Conservation (phyloP, 2,329 filamentous ascomycete species). For the Lachnellula occidentalis region DNA sequence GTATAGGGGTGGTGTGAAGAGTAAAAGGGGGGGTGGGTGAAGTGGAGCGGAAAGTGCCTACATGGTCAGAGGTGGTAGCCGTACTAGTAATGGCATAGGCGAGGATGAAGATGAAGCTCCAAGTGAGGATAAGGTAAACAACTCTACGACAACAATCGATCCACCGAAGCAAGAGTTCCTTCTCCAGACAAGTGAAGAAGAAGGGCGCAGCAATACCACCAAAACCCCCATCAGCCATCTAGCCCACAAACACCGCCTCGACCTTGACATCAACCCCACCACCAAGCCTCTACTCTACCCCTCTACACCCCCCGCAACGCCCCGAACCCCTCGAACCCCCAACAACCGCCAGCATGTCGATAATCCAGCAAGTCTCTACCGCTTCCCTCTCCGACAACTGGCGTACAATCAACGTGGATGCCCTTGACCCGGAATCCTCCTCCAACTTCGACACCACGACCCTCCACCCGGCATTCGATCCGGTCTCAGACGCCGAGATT, state of each 20-base stretch:
- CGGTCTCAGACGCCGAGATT: slow-evolving; percentile 71
- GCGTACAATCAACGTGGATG: slow-evolving; percentile 93
- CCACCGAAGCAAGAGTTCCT: no score
- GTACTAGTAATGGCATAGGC: no score
- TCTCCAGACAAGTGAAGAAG: no score
- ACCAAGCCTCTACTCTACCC: slow-evolving; percentile 1
- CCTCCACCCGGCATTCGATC: slow-evolving; percentile 69
- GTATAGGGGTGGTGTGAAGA: no score
- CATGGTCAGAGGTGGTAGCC: no score
- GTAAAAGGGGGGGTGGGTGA: no score
- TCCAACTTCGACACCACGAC: slow-evolving; percentile 87
- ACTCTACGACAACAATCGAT: no score
- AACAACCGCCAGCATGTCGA: slow-evolving; percentile 47
- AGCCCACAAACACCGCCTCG: no score
- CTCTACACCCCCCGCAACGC: not conserved
- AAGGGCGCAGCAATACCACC: not conserved
- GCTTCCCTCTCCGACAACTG: slow-evolving; percentile 58
- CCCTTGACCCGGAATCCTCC: slow-evolving; percentile 81
- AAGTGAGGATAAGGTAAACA: no score
- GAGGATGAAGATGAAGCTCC: no score
- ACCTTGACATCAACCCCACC: not conserved
- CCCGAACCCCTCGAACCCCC: not conserved
- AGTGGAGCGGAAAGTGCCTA: no score
- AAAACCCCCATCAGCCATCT: no score
- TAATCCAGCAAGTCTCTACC: slow-evolving; percentile 59